Conservation (phyloP, 108 stramenopile species). For the Epithemia pelagica region DNA sequence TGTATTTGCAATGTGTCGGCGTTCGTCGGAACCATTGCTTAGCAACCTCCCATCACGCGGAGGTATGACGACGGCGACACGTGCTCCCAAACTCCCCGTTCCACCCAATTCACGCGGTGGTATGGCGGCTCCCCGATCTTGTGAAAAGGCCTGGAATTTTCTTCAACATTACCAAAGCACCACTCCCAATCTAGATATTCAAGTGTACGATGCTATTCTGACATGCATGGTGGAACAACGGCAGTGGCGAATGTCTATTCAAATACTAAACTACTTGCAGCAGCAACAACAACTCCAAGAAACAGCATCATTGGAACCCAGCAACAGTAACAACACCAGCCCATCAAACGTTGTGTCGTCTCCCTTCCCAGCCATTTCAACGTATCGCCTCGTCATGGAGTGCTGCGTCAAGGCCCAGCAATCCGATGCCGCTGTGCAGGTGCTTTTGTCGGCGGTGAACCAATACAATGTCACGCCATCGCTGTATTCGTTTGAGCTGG, state of each 20-base stretch:
- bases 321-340: background rate
- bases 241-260: conserved; percentile 37
- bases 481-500: conserved; percentile 43
- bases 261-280: conserved; percentile 35
- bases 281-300: background rate
- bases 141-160: background rate
- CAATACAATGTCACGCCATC: conserved; percentile 9
- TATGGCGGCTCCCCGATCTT: background rate
- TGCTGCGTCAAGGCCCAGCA: conserved; percentile 34
- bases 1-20: background rate
- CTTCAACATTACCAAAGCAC: background rate
- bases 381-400: conserved; percentile 54
- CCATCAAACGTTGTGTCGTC: background rate
- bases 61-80: too few relatives aligned
- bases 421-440: conserved; percentile 27
- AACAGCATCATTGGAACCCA: too few relatives aligned
- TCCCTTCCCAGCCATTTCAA: conserved; percentile 34
- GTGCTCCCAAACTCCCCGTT: too few relatives aligned
- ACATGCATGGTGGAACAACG: conserved; percentile 20
- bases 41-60: background rate
- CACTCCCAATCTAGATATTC: conserved; percentile 16
- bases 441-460: conserved; percentile 19
- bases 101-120: too few relatives aligned
- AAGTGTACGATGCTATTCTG: conserved; percentile 41
- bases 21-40: background rate